Base-by-base conservation (phyloP, 768 basidiomycete genomes). In the Lyophyllum decastes region DNA sequence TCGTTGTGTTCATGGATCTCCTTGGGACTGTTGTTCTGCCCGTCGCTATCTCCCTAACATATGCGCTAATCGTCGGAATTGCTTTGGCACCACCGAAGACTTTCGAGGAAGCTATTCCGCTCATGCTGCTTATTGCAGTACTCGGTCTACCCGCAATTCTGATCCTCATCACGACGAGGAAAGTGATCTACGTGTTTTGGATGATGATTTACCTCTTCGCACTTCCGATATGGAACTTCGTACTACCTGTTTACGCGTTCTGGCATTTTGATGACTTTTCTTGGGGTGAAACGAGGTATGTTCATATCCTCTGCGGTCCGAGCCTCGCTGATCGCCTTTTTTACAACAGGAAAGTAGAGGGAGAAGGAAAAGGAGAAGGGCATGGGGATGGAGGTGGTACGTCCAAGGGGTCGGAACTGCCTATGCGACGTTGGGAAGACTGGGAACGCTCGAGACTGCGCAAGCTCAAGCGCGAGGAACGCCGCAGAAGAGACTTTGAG, bases 201-300 rank as follows among this genome's bases (percentile, higher is more conserved):
- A 97, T 99, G 94, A 70, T 95, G 69, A 86, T 95, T 68, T 98
- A 99, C 78, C 83, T 99, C 12, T 55, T 87, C 50, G 95, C 97
- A 26, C 77, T 99, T 40, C 97, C 97, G 0, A 81, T 99, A 27
- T 99, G 97, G 97, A 98, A 98, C 72, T 90, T 96, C 62, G 76
- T 96, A 44, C 80, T 98, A 3, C 95, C 96, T 11, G 78, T 97
- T 9, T 99, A 99, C 73, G 90, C 95, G 14, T 98, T 98, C 72
- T 97, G 95, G 94, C 95, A 98, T 73, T 98, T 99, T 72, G 96
- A 98, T 62, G 97, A 99, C 74, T 98, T 99, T 75, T 95, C 94
- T 26, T 99, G 97, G 97, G 97, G 97, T 66, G 94, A 98, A 75
- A 99, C 97, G 19, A 87, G 95, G 93, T 93, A 66, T 54, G 86